Evolutionary conservation across 202 grass and related monocot species (phyloP), one percentile per base, ranked within the genome.

Genomic region (Dendrocalamus latiflorus): DNA sequence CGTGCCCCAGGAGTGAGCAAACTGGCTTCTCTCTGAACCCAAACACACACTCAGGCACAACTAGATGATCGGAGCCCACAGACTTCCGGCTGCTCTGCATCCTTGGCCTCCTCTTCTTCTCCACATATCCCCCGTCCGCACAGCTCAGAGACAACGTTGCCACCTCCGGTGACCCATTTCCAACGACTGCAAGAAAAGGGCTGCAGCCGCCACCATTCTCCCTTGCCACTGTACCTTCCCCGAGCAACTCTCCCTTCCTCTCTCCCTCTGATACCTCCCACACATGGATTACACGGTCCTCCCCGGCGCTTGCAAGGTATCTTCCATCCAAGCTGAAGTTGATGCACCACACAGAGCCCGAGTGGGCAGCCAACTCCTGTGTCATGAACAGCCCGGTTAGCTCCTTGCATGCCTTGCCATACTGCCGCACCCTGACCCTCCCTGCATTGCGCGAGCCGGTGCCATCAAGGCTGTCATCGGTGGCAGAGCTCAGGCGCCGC

Each of bases 321-420:
- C 88, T 82, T 6, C 93, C 96, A 81, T 98, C 96, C 58, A 88
- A 17, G 80, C 96, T 98, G 85, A 95, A 98, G 38, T 90, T 86
- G 16, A 95, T 93, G 71, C 90, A 93, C 96, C 96, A 98, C 8
- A 98, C 77, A 1, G 91, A 89, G 12, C 96, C 93, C 3, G 86
- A 91, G 55, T 98, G 96, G 0, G 91, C 93, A 1, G 84, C 14
- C 77, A 98, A 43, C 45, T 95, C 91, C 87, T 99, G 96, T 21
- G 85, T 99, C 87, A 93, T 89, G 80, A 94, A 95, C 80, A 99
- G 65, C 28, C 96, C 96, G 1, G 93, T 99, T 61, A 99, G 93
- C 83, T 95, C 93, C 88, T 99, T 99, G 78, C 80, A 91, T 0
- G 96, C 86, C 72, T 99, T 99, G 0, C 93, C 96, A 44, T 95